Evolutionary conservation across 225 moss, liverwort and hornwort species (phyloP).

Genomic region (Polytrichum formosum): DNA sequence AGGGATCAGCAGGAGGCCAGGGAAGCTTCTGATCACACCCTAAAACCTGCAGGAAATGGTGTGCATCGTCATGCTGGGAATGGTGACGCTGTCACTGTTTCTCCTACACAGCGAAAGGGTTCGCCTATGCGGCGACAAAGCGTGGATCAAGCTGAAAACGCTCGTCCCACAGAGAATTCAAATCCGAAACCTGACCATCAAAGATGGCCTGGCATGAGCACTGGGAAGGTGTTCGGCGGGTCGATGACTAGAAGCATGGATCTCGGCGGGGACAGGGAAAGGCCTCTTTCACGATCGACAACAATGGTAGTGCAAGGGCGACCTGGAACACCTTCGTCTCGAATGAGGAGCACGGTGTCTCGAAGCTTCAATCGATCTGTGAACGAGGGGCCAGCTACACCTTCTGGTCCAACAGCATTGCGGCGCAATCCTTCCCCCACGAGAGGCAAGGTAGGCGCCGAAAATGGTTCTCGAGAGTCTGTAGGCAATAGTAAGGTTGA

Average conservation of each 20-base stretch:
- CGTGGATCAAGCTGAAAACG: constrained; percentile 78
- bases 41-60: constrained; percentile 78
- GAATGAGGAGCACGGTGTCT: constrained; percentile 32
- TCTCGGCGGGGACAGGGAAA: constrained; percentile 67
- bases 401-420: constrained; percentile 24
- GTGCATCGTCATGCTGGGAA: constrained; percentile 39
- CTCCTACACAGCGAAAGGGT: constrained; percentile 57
- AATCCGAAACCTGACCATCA: constrained; percentile 79
- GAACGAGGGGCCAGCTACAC: constrained; percentile 24
- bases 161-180: constrained; percentile 64
- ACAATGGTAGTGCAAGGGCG: constrained; percentile 41
- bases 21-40: constrained; percentile 50
- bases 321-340: constrained; percentile 53
- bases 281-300: constrained; percentile 49
- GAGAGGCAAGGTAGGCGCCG: constrained; percentile 23
- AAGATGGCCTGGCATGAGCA: constrained; percentile 92
- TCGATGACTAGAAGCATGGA: constrained; percentile 81
- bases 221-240: constrained; percentile 65
- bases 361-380: constrained; percentile 45
- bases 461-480: constrained; percentile 17
- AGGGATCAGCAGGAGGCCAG: constrained; percentile 40
- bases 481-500: constrained; percentile 17
- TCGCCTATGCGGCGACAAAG: constrained; percentile 91
- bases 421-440: constrained; percentile 47
- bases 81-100: constrained; percentile 26